Conservation (phyloP, 805 yeast species). For the Zygotorulaspora chibaensis region DNA sequence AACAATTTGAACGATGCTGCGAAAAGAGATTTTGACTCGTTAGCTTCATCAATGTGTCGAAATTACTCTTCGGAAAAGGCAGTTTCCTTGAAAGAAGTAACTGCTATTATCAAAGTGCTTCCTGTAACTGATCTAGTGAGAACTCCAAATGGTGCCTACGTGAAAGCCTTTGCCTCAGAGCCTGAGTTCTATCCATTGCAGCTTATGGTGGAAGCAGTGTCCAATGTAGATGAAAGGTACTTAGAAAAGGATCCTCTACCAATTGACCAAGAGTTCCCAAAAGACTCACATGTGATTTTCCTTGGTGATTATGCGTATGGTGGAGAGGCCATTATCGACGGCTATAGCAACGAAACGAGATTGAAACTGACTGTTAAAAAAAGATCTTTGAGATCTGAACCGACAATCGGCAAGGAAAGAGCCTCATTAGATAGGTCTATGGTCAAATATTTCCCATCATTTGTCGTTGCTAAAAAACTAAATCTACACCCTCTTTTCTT, state of each 20-base stretch:
- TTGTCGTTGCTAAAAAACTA: constrained; percentile 55
- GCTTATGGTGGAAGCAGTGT: constrained; percentile 68
- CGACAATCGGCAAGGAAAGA: constrained; percentile 58
- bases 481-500: constrained; percentile 60
- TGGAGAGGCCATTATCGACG: constrained; percentile 63
- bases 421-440: constrained; percentile 53
- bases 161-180: constrained; percentile 59
- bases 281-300: constrained; percentile 65
- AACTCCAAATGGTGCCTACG: constrained; percentile 64
- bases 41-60: constrained; percentile 38
- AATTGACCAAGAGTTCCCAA: constrained; percentile 76
- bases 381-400: constrained; percentile 48
- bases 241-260: constrained; percentile 70
- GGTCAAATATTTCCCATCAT: constrained; percentile 60
- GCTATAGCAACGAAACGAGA: constrained; percentile 46
- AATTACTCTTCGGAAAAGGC: constrained; percentile 56
- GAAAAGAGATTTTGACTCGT: constrained; percentile 42
- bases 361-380: constrained; percentile 53
- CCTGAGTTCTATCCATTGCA: constrained; percentile 70
- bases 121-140: constrained; percentile 76
- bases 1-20: constrained; percentile 47
- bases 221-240: constrained; percentile 69
- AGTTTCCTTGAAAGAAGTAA: constrained; percentile 48
- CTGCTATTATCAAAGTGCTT: constrained; percentile 63
- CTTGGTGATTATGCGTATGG: constrained; percentile 89